Evolutionary conservation across 108 stramenopile species (phyloP), one percentile per base, ranked within the genome.

Genomic region (Schizochytrium sp.): DNA sequence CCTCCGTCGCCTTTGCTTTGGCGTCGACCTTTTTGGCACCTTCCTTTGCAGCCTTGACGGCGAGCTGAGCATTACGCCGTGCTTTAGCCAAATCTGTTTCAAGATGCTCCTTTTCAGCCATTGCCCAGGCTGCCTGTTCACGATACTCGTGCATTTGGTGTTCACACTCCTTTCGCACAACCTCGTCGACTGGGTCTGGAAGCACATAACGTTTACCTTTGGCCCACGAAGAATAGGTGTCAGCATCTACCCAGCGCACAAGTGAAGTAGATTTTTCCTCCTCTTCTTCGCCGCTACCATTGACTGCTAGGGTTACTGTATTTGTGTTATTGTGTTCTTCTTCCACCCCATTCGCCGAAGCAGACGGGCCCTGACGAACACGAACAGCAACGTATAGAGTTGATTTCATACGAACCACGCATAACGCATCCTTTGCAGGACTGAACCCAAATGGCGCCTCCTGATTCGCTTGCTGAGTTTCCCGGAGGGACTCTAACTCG

Each of bases 111-210:
- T 55, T 83, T 2, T 83, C 50, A 5, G 76, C 76, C 45, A 83
- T n/a, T 17, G 76, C 76, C 76, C 76, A 83, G 5, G 76, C 76
- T 10, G 76, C 47, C 47, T 83, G 76, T 53, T 83, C 76, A 38
- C 53, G 76, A 10, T 10, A 49, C 47, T 83, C 76, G 47, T 83
- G 76, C 47, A 83, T 40, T 53, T 42, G 8, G 53, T 49, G 50
- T 17, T 49, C 76, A 10, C 12, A 49, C 76, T 83, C 76, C 5
- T 53, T 17, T 28, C 76, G 76, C 47, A 83, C 76, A 8, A 55
- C 17, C 10, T 83, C 50, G 47, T 83, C 50, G 28, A 83, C 53
- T 7, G 76, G 8, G 5, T 83, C 50, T 1, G 76, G 76, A 7
- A 83, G 47, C 45, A 2, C 10, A 42, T 55, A 49, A 38, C 76